Conservation (phyloP, 1,139 yeast genomes). For the Yamadazyma trypodendri region DNA sequence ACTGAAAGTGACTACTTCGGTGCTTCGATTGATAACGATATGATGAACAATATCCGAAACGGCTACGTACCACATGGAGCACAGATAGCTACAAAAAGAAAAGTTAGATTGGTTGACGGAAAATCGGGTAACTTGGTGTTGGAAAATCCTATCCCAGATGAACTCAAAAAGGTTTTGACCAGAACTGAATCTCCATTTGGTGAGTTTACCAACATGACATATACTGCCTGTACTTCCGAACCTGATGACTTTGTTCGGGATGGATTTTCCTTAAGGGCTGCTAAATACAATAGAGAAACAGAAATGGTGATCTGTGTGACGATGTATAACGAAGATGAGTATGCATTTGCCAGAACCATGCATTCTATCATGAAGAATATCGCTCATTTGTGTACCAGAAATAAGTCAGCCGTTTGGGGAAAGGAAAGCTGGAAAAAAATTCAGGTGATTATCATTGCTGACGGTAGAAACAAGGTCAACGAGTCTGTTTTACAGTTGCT, state of each 20-base stretch:
- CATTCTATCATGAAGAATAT: conserved; percentile 92
- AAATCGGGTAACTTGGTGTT: conserved; percentile 76
- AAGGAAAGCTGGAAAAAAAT: conserved; percentile 94
- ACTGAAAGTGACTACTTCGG: conserved; percentile 39
- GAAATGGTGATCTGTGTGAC: conserved; percentile 89
- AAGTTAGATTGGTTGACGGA: conserved; percentile 60
- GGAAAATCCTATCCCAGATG: conserved; percentile 92
- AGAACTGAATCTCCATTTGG: conserved; percentile 75
- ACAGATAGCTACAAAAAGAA: conserved; percentile 37
- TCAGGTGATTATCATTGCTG: conserved; percentile 86
- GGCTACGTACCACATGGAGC: conserved; percentile 41
- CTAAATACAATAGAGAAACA: conserved; percentile 81
- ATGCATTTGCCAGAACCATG: conserved; percentile 83
- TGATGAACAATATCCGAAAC: conserved; percentile 42
- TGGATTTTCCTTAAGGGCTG: conserved; percentile 84
- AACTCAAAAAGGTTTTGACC: conserved; percentile 73
- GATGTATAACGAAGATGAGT: conserved; percentile 94
- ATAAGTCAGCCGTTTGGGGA: conserved; percentile 87
- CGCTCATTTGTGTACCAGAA: conserved; percentile 79
- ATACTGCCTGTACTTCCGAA: conserved; percentile 88
- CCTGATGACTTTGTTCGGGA: conserved; percentile 78
- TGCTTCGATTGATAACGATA: conserved; percentile 45
- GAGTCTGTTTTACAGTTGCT: conserved; percentile 80
- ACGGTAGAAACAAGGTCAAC: conserved; percentile 85
- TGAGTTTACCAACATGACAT: conserved; percentile 91